These are phyloP conservation scores for Rutidosis leptorrhynchoides DNA, from an alignment of 129 eudicot genomes.

Conservation along the genomic window DNA sequence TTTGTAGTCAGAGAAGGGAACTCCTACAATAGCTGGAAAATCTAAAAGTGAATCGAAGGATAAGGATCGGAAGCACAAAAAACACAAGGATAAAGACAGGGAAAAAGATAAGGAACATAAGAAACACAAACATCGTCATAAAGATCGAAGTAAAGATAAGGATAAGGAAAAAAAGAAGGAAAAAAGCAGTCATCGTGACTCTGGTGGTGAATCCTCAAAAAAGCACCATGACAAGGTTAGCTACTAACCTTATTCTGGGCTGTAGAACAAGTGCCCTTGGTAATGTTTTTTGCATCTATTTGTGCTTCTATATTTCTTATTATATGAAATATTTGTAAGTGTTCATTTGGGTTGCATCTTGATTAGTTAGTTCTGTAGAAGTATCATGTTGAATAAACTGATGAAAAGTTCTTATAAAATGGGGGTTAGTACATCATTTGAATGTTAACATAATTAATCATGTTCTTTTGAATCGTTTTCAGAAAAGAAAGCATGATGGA, in stretches of 20 bases:
- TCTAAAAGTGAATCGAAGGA: constrained; percentile 38
- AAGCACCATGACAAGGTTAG: constrained; percentile 31
- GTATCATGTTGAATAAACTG: background rate
- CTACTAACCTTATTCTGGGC: background rate
- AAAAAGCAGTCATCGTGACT: constrained; percentile 32
- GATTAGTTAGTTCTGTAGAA: background rate
- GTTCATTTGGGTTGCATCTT: background rate
- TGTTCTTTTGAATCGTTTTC: constrained; percentile 16
- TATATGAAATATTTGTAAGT: background rate
- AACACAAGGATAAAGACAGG: constrained; percentile 42
- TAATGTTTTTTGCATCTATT: background rate
- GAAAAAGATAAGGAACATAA: constrained; percentile 39
- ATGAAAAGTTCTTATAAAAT: background rate
- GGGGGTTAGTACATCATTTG: background rate
- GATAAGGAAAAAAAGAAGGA: constrained; percentile 42
- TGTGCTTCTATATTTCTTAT: background rate
- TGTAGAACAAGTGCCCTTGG: background rate
- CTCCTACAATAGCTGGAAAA: constrained; percentile 39
- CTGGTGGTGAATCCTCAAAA: constrained; percentile 23
- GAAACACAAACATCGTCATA: constrained; percentile 52
- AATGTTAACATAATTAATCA: background rate
- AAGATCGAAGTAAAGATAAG: constrained; percentile 38
- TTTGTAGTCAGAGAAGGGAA: constrained; percentile 53
- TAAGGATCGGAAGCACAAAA: constrained; percentile 48
- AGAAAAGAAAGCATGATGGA: constrained; percentile 96